Evolutionary conservation across 1,139 yeast genomes (phyloP).

Genomic region (Hyphopichia wangnamkhiaoensis): DNA sequence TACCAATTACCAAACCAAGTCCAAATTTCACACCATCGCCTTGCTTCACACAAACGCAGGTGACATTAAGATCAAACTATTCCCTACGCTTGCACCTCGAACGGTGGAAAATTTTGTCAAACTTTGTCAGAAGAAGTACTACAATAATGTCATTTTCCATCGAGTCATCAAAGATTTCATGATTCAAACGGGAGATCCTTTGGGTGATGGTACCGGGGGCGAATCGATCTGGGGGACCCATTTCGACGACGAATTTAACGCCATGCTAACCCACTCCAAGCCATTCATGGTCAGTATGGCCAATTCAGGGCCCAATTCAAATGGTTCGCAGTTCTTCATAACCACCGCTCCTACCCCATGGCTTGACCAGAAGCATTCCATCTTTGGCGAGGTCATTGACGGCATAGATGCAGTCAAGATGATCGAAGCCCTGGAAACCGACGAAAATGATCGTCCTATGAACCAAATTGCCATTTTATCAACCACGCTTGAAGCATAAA

Average conservation of each 20-base stretch:
- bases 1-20: background rate
- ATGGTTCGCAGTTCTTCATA: constrained; percentile 35
- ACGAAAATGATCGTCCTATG: constrained; percentile 22
- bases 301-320: constrained; percentile 30
- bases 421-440: constrained; percentile 26
- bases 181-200: constrained; percentile 57
- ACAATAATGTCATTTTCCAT: constrained; percentile 45
- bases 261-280: constrained; percentile 34
- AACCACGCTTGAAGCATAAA: constrained; percentile 11
- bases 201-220: constrained; percentile 53
- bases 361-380: constrained; percentile 30
- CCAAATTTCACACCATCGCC: constrained; percentile 12
- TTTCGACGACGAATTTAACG: constrained; percentile 46
- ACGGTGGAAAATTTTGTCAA: constrained; percentile 47
- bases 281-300: constrained; percentile 53
- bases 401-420: constrained; percentile 29
- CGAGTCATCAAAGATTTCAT: constrained; percentile 49
- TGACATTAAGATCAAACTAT: constrained; percentile 42
- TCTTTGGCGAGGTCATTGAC: constrained; percentile 29
- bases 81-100: constrained; percentile 37
- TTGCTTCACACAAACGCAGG: constrained; percentile 48
- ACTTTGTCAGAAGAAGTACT: constrained; percentile 38
- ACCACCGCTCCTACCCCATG: constrained; percentile 28
- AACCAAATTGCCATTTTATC: constrained; percentile 22
- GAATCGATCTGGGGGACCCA: constrained; percentile 45